phyloP scores from a whole-genome alignment of 495 filamentous ascomycete species.

The Achaetomiella virescens region DNA sequence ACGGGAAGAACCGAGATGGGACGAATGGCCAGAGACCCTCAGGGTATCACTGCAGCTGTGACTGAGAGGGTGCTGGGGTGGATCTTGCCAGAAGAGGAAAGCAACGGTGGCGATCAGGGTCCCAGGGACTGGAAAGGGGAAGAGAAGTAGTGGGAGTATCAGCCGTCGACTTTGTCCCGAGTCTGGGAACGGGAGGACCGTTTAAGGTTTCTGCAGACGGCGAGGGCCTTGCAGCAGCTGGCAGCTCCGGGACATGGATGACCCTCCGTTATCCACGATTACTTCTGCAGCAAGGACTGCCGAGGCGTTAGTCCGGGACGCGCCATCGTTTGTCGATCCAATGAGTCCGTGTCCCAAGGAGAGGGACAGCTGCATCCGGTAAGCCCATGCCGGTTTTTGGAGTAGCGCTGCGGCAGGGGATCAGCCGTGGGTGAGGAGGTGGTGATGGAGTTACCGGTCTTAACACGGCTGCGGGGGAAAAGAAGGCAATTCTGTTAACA shows the following conservation, averaged over 20 bases:
- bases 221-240: too few relatives aligned
- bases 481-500: not conserved
- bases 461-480: not conserved
- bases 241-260: too few relatives aligned
- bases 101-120: conserved; percentile 6
- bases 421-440: not conserved
- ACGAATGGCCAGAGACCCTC: too few relatives aligned
- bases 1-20: not conserved
- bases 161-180: not conserved
- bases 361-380: not conserved
- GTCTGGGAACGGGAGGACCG: not conserved
- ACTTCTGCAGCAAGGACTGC: not conserved
- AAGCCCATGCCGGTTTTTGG: not conserved
- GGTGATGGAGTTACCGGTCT: not conserved
- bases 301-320: not conserved
- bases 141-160: not conserved
- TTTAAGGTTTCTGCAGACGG: not conserved
- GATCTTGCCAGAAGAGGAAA: not conserved
- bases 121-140: conserved; percentile 1
- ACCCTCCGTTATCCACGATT: too few relatives aligned
- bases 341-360: not conserved
- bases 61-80: not conserved
- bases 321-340: not conserved
- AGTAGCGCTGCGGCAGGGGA: not conserved
- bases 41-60: not conserved